Percentiles rank a stretch among this genome's conserved stretches.
These are phyloP conservation scores for Cenococcum geophilum DNA, from an alignment of 495 filamentous ascomycete genomes.

Conservation along the genomic window DNA sequence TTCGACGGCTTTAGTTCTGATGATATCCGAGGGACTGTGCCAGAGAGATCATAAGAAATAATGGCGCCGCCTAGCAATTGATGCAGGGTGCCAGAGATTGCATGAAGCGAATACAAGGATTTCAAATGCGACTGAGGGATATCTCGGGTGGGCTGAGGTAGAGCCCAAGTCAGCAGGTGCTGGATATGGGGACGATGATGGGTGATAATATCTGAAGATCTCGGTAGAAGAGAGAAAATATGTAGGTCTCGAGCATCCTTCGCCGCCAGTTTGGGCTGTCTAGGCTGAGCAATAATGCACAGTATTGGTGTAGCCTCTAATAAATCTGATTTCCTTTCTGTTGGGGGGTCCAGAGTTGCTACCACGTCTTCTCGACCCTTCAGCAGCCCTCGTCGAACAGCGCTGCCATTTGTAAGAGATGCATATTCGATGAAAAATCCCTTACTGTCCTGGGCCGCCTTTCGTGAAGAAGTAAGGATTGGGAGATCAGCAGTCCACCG, in stretches of 20 bases:
- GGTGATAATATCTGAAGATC: slow-evolving; percentile 19
- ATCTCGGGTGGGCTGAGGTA: slow-evolving; percentile 11
- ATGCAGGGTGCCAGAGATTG: slow-evolving; percentile 50
- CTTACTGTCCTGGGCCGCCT: slow-evolving; percentile 11
- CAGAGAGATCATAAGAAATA: slow-evolving; percentile 46
- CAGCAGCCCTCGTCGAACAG: slow-evolving; percentile 44
- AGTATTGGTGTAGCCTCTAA: slow-evolving; percentile 24
- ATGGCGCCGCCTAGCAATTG: slow-evolving; percentile 44
- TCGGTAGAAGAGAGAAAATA: slow-evolving; percentile 21
- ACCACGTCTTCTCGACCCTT: slow-evolving; percentile 42
- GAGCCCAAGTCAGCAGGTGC: slow-evolving; percentile 20
- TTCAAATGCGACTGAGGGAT: background rate
- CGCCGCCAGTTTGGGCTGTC: background rate
- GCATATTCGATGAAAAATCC: slow-evolving; percentile 42
- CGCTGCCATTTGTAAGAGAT: slow-evolving; percentile 36
- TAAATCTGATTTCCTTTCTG: slow-evolving; percentile 16
- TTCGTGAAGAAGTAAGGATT: background rate
- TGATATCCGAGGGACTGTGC: slow-evolving; percentile 41
- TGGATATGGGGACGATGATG: slow-evolving; percentile 20
- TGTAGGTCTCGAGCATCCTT: slow-evolving; percentile 12
- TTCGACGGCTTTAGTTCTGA: slow-evolving; percentile 17
- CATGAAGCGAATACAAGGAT: slow-evolving; percentile 47
- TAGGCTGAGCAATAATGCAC: slow-evolving; percentile 11
- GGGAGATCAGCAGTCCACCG: slow-evolving; percentile 36
- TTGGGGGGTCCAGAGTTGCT: slow-evolving; percentile 28